These are phyloP conservation scores for Cucurbita ficifolia DNA, from an alignment of 306 rosid genomes.

Conservation along the genomic window DNA sequence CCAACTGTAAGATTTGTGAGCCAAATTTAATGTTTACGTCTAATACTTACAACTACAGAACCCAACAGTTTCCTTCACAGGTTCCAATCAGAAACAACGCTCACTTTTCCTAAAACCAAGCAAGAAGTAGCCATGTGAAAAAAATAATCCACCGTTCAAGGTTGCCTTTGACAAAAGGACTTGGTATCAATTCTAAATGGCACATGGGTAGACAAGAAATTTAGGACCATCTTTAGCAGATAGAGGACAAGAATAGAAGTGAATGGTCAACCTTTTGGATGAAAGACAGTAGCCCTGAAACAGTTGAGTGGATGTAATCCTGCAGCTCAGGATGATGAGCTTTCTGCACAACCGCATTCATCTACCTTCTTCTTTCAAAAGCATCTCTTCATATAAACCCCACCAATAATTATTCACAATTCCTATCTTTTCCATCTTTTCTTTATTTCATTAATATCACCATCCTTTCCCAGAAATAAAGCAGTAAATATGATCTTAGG, in stretches of 20 bases:
- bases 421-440: neutral
- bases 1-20: neutral
- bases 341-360: conserved; percentile 75
- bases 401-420: neutral
- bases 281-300: conserved; percentile 59
- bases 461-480: conserved; percentile 12
- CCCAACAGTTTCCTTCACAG: neutral
- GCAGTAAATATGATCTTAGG: neutral
- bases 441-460: neutral
- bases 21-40: neutral
- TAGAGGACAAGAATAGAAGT: neutral
- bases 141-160: neutral
- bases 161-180: neutral
- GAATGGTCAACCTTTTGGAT: conserved; percentile 42
- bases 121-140: neutral
- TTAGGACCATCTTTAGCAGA: neutral
- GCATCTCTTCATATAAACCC: conserved; percentile 55
- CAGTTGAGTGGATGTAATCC: conserved; percentile 67
- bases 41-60: neutral
- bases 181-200: conserved; percentile 1
- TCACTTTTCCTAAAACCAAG: neutral
- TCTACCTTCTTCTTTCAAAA: conserved; percentile 73
- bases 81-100: neutral
- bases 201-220: neutral
- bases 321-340: conserved; percentile 73